These are phyloP conservation scores for Leptomonas seymouri DNA, from an alignment of 208 protist species.

Conservation along the genomic window DNA sequence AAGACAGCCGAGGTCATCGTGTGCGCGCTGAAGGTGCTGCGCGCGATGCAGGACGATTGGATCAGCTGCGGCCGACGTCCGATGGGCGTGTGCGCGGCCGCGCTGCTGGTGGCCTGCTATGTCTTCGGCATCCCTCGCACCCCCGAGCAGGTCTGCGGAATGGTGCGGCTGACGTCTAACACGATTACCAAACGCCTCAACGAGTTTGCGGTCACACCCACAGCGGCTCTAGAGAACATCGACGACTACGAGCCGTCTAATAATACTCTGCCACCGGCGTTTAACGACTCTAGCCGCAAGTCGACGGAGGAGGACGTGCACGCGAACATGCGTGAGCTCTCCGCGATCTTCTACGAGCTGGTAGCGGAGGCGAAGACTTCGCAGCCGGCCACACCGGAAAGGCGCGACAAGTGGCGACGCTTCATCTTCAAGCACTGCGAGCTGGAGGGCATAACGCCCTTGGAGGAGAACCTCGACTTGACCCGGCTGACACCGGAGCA, in stretches of 20 bases:
- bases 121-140: slow-evolving; percentile 81
- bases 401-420: slow-evolving; percentile 76
- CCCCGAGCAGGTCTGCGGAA: slow-evolving; percentile 86
- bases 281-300: slow-evolving; percentile 48
- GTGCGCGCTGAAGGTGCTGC: slow-evolving; percentile 87
- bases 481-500: slow-evolving; percentile 52
- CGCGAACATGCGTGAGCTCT: slow-evolving; percentile 75
- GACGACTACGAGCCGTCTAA: slow-evolving; percentile 74
- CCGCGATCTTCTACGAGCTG: slow-evolving; percentile 85
- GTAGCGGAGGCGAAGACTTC: slow-evolving; percentile 85
- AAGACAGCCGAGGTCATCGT: slow-evolving; percentile 69
- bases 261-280: slow-evolving; percentile 75
- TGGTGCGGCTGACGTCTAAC: slow-evolving; percentile 80
- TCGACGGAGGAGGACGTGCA: slow-evolving; percentile 70
- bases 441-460: slow-evolving; percentile 57
- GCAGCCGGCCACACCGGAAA: slow-evolving; percentile 66
- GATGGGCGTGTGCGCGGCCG: slow-evolving; percentile 88
- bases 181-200: slow-evolving; percentile 82
- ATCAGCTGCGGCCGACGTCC: slow-evolving; percentile 89
- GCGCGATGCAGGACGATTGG: slow-evolving; percentile 92
- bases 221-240: slow-evolving; percentile 71
- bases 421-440: slow-evolving; percentile 82
- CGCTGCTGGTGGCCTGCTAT: slow-evolving; percentile 87
- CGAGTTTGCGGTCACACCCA: slow-evolving; percentile 85
- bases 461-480: slow-evolving; percentile 70